phyloP scores from a whole-genome alignment of 2,329 filamentous ascomycete genomes.

The Stenocarpella maydis region DNA sequence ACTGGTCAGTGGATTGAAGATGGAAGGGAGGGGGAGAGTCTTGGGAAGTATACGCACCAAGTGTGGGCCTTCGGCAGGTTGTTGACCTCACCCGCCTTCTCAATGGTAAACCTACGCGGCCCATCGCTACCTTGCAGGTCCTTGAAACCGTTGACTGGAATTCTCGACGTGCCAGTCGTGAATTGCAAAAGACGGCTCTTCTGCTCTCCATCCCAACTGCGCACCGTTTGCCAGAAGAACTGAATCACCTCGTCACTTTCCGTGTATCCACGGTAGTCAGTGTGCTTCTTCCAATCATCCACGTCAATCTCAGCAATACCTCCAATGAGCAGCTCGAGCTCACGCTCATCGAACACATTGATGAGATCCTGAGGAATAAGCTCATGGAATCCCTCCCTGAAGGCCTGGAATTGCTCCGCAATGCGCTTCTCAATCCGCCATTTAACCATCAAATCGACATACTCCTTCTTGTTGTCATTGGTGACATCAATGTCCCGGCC shows the following conservation, averaged over 20 bases:
- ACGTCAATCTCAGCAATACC: slow-evolving; percentile 99
- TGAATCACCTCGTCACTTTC: slow-evolving; percentile 97
- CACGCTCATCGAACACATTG: slow-evolving; percentile 98
- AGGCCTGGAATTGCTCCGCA: slow-evolving; percentile 97
- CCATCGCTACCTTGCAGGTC: slow-evolving; percentile 97
- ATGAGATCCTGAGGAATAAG: slow-evolving; percentile 95
- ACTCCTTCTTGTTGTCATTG: slow-evolving; percentile 99
- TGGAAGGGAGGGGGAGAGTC: not conserved
- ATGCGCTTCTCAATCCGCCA: slow-evolving; percentile 99
- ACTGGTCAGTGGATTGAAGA: not conserved
- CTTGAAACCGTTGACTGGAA: slow-evolving; percentile 99
- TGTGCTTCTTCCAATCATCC: slow-evolving; percentile 99
- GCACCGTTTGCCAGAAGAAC: slow-evolving; percentile 98
- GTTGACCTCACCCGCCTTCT: slow-evolving; percentile 90
- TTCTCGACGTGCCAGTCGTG: slow-evolving; percentile 95
- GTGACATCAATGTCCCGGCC: slow-evolving; percentile 95
- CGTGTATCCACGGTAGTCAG: slow-evolving; percentile 97
- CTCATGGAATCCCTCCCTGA: slow-evolving; percentile 97
- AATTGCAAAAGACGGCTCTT: slow-evolving; percentile 97
- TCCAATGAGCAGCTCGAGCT: slow-evolving; percentile 94
- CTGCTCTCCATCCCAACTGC: slow-evolving; percentile 97
- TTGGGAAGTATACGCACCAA: slow-evolving; percentile 71
- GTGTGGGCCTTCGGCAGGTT: slow-evolving; percentile 98
- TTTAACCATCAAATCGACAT: slow-evolving; percentile 97
- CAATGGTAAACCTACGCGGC: slow-evolving; percentile 94